phyloP scores from a whole-genome alignment of 768 basidiomycete genomes.

The Austroboletus festivus region DNA sequence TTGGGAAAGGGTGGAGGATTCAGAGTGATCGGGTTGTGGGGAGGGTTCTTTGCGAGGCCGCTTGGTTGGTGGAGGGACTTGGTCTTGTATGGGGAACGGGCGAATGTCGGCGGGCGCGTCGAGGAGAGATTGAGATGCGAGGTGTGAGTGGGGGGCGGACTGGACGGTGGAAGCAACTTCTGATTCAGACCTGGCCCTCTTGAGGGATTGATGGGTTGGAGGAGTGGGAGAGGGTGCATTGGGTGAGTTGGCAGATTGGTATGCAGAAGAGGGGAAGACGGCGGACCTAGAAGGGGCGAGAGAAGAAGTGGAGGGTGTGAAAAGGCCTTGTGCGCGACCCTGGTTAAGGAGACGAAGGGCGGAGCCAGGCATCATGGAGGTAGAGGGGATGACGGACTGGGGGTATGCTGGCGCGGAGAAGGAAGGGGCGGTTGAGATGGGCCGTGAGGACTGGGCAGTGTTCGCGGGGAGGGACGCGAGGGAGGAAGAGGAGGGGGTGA shows the following conservation, averaged over 20 bases:
- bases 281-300: slow-evolving; percentile 42
- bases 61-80: slow-evolving; percentile 69
- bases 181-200: slow-evolving; percentile 64
- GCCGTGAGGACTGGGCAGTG: slow-evolving; percentile 52
- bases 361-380: slow-evolving; percentile 85
- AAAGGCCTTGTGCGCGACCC: slow-evolving; percentile 81
- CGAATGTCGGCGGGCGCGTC: slow-evolving; percentile 43
- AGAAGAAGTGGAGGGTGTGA: slow-evolving; percentile 78
- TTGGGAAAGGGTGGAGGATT: slow-evolving; percentile 18
- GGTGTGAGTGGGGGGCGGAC: slow-evolving; percentile 9
- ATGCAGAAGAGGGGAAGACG: slow-evolving; percentile 54
- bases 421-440: slow-evolving; percentile 66
- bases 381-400: slow-evolving; percentile 63
- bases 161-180: slow-evolving; percentile 41
- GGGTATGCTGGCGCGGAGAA: slow-evolving; percentile 55
- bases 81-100: slow-evolving; percentile 48
- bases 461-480: slow-evolving; percentile 61
- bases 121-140: slow-evolving; percentile 25
- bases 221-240: slow-evolving; percentile 53
- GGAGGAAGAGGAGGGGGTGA: slow-evolving; percentile 73
- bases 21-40: slow-evolving; percentile 33
- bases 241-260: slow-evolving; percentile 44
- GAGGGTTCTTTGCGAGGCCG: slow-evolving; percentile 58
- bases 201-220: slow-evolving; percentile 45
- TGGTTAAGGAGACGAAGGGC: slow-evolving; percentile 81